A percentile compares a stretch with the other conserved stretches of the same genome.
phyloP scores from a whole-genome alignment of 805 yeast species.

The Candida awuae region DNA sequence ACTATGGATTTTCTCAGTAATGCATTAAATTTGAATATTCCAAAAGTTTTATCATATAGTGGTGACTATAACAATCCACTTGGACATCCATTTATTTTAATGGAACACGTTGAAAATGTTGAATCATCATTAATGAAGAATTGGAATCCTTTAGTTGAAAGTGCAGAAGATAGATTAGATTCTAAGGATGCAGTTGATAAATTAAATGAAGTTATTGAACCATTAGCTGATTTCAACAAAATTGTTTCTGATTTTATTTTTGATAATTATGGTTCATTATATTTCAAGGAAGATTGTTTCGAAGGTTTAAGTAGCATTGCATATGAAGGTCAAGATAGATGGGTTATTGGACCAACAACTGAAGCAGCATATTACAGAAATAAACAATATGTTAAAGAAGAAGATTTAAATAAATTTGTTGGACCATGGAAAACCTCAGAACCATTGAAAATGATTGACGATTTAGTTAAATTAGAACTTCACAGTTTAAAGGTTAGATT shows the following conservation, averaged over 20 bases:
- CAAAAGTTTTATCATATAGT: slow-evolving; percentile 65
- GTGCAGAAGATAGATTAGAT: slow-evolving; percentile 38
- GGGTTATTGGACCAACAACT: slow-evolving; percentile 86
- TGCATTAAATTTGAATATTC: slow-evolving; percentile 62
- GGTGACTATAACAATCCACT: slow-evolving; percentile 53
- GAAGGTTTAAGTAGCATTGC: slow-evolving; percentile 22
- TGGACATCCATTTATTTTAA: slow-evolving; percentile 66
- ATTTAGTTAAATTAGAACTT: slow-evolving; percentile 59
- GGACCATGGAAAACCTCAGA: slow-evolving; percentile 72
- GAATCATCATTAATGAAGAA: slow-evolving; percentile 60
- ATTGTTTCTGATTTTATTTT: slow-evolving; percentile 40
- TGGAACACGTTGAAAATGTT: slow-evolving; percentile 75
- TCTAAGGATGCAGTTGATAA: slow-evolving; percentile 41
- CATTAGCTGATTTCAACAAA: slow-evolving; percentile 48
- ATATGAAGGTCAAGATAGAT: slow-evolving; percentile 69
- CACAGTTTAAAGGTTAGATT: slow-evolving; percentile 50
- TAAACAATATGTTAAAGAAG: slow-evolving; percentile 44
- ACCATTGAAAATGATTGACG: slow-evolving; percentile 56
- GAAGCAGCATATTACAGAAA: slow-evolving; percentile 74
- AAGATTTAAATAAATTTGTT: slow-evolving; percentile 39
- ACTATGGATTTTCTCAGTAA: slow-evolving; percentile 73
- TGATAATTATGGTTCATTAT: slow-evolving; percentile 72
- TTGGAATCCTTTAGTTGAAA: slow-evolving; percentile 75
- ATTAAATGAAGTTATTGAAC: slow-evolving; percentile 56
- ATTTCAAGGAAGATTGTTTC: slow-evolving; percentile 64